These are phyloP conservation scores for Saturnispora sekii DNA, from an alignment of 805 yeast species.

Conservation along the genomic window DNA sequence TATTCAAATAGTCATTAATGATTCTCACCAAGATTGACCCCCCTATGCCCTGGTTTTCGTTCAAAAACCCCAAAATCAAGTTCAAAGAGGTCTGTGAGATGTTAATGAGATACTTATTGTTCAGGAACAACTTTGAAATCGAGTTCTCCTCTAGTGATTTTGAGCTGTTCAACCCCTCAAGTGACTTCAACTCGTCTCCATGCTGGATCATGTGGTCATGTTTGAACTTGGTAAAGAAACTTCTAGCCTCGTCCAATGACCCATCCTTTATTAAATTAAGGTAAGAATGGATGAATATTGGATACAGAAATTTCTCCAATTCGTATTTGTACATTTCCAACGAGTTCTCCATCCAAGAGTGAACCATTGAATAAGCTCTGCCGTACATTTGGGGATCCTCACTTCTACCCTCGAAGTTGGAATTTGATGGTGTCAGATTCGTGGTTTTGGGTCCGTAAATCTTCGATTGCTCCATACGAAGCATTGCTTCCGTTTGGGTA, in stretches of 20 bases:
- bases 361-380: conserved; percentile 71
- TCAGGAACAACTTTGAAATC: conserved; percentile 64
- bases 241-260: conserved; percentile 50
- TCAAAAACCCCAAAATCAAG: conserved; percentile 72
- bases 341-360: conserved; percentile 86
- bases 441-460: conserved; percentile 41
- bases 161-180: conserved; percentile 65
- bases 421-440: conserved; percentile 39
- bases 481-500: conserved; percentile 87
- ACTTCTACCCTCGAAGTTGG: conserved; percentile 27
- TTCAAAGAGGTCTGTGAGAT: conserved; percentile 82
- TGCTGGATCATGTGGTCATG: conserved; percentile 68
- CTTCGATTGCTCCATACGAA: conserved; percentile 75
- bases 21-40: conserved; percentile 80
- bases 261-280: conserved; percentile 67
- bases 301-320: conserved; percentile 72
- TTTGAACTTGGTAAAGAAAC: conserved; percentile 65
- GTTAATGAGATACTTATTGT: conserved; percentile 62
- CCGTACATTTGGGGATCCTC: conserved; percentile 61
- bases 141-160: conserved; percentile 80
- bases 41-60: conserved; percentile 87
- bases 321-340: conserved; percentile 88
- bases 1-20: conserved; percentile 72
- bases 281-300: conserved; percentile 85
- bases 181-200: conserved; percentile 60